Base-by-base conservation (phyloP, 2,329 filamentous ascomycete species). In the Aureobasidium pullulans region DNA sequence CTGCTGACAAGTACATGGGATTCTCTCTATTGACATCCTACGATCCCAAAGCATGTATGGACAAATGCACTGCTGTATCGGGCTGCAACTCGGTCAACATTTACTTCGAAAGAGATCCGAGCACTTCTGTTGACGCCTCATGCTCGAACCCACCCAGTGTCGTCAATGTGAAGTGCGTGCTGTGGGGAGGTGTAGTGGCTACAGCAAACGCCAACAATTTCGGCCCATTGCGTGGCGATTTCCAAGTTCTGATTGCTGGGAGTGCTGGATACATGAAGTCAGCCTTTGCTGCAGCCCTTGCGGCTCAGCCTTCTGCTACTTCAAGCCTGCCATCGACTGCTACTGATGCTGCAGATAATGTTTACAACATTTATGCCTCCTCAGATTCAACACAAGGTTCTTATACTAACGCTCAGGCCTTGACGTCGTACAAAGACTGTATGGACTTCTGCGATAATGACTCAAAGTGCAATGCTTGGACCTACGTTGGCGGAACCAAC, bases 131-230 rank as follows among this genome's bases (percentile, higher is more conserved):
- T 5, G 66, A 59, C 39, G 62, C 66, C 59, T 57, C 53, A 15
- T 75, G 73, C 63, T 53, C 64, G 8, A 68, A 75, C 49, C 73
- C 73, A 16, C 9, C 67, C 1, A 68, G 68, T 19, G 62, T 67
- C 15, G 70, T 67, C 16, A 68, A 68, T 34, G 61, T 63, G 60
- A 71, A 72, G 60, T 71, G 70, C 49, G 65, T 66, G 6, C 62
- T 67, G 46, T 71, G 64, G 65, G 64, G 65, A 46, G 65, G 66
- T 5, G 62, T 62, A 9, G 65, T 71, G 36, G 62, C 31, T 39
- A 23, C 61, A 13, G 52, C 56, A 2, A 65, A 65, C 19, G 66
- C 66, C 16, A 61, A 63, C 31, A 70, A 70, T 57, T 49, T 60
- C 9, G 69, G 68, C 6, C 65, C 69, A 44, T 64, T 57, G 32